Evolutionary conservation across 225 moss, liverwort and hornwort genomes (phyloP), one percentile per base, ranked within the genome.

Genomic region (Marchantia polymorpha): DNA sequence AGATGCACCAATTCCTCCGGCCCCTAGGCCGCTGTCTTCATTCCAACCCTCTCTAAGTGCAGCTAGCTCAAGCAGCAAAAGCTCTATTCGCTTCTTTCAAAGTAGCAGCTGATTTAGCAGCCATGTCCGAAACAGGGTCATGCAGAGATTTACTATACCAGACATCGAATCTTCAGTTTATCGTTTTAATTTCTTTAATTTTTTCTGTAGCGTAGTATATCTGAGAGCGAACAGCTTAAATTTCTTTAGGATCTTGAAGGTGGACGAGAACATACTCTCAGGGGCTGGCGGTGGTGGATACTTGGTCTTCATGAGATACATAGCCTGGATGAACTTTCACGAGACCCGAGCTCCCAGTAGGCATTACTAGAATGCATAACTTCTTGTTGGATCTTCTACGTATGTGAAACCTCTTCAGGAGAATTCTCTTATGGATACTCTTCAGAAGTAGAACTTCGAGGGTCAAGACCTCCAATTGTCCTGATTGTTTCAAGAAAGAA

Each of bases 1-100:
- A 26, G 73, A 80, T n/a, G 64, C 13, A 12, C 60, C 63, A 4
- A 61, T 80, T 27, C 80, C 72, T 11, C 80, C 71, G 23, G 72
- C 80, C 7, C 25, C 71, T 0, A 63, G 56, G 47, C 80, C 59
- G 4, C 14, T 64, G n/a, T 60, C 80, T 69, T 54, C 78, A n/a
- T 55, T 79, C 69, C 78, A 46, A n/a, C 68, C 67, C 8, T 8
- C 69, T 56, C 16, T 79, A 27, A 52, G 19, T 52, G 50, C 52
- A 29, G 22, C 56, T n/a, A 69, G 23, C 31, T 68, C 78, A 8
- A 65, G 64, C 48, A 25, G 51, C 52, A 64, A 64, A 77, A 64
- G 64, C 48, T 16, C 51, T 5, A 26, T 20, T 46, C 60, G 76
- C 60, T 76, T 76, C 61, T 76, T 61, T 63, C 76, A 61, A 0